Conservation (phyloP, 495 filamentous ascomycete genomes). For the Penicillium paxilli region DNA sequence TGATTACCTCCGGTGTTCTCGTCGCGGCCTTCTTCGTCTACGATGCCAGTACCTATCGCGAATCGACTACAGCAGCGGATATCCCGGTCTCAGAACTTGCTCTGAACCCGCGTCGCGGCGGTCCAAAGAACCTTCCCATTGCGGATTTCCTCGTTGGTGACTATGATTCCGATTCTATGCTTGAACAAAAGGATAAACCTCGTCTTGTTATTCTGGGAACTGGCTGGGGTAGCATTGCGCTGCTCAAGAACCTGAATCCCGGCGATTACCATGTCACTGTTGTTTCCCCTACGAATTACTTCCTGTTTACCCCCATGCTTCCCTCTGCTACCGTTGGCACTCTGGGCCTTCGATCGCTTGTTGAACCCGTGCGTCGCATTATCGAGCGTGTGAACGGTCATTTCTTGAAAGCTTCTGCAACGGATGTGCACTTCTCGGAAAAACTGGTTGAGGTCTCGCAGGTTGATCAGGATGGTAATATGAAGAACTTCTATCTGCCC, state of each 20-base stretch:
- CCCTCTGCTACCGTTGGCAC: conserved; percentile 97
- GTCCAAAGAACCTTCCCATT: conserved; percentile 95
- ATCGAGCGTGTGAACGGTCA: conserved; percentile 76
- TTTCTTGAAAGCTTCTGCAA: conserved; percentile 82
- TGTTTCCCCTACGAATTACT: conserved; percentile 92
- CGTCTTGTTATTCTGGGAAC: conserved; percentile 89
- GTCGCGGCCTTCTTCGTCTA: conserved; percentile 90
- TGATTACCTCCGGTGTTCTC: conserved; percentile 49
- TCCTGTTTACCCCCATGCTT: conserved; percentile 96
- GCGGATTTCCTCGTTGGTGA: conserved; percentile 84
- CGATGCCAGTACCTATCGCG: conserved; percentile 87
- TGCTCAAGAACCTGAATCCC: conserved; percentile 86
- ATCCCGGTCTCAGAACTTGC: conserved; percentile 81
- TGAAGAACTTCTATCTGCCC: conserved; percentile 84
- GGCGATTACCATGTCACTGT: conserved; percentile 94
- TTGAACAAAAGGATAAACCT: conserved; percentile 77
- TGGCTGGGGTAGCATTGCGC: conserved; percentile 91
- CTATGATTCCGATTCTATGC: conserved; percentile 70
- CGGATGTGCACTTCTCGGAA: conserved; percentile 85
- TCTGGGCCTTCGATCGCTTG: conserved; percentile 81
- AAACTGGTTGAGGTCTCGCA: conserved; percentile 88
- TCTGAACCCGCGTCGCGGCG: conserved; percentile 76
- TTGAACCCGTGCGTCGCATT: conserved; percentile 90
- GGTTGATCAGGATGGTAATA: conserved; percentile 65
- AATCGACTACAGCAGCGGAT: conserved; percentile 62